These are phyloP conservation scores for Brachypodium distachyon DNA, from an alignment of 202 grass and related monocot species.

Conservation along the genomic window DNA sequence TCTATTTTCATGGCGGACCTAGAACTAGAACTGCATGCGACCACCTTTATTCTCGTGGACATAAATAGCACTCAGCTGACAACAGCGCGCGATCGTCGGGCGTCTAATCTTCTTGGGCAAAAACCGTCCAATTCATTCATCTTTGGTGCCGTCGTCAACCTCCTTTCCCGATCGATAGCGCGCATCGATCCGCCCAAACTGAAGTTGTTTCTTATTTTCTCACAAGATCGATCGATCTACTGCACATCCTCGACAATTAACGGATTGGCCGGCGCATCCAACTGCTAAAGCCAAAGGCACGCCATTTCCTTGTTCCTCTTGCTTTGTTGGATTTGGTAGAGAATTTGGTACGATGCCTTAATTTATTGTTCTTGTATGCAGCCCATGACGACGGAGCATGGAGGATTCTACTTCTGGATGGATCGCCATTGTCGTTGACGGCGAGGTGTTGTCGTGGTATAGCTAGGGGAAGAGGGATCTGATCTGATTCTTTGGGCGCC, in stretches of 20 bases:
- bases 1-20: neutral
- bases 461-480: neutral
- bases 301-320: neutral
- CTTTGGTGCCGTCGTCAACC: conserved; percentile 6
- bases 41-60: neutral
- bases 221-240: neutral
- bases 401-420: conserved; percentile 8
- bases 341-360: neutral
- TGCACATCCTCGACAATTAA: neutral
- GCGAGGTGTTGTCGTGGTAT: neutral
- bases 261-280: neutral
- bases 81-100: neutral
- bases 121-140: neutral
- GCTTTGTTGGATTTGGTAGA: neutral
- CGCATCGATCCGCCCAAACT: neutral
- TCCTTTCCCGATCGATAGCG: conserved; percentile 3
- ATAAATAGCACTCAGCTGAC: conserved; percentile 11
- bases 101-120: neutral
- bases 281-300: neutral
- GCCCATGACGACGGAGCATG: conserved; percentile 23
- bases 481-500: neutral
- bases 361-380: neutral
- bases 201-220: neutral
- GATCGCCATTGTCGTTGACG: neutral
- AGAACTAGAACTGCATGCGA: neutral